Base-by-base conservation (phyloP, 768 basidiomycete species). In the Dioszegia aurantiaca region DNA sequence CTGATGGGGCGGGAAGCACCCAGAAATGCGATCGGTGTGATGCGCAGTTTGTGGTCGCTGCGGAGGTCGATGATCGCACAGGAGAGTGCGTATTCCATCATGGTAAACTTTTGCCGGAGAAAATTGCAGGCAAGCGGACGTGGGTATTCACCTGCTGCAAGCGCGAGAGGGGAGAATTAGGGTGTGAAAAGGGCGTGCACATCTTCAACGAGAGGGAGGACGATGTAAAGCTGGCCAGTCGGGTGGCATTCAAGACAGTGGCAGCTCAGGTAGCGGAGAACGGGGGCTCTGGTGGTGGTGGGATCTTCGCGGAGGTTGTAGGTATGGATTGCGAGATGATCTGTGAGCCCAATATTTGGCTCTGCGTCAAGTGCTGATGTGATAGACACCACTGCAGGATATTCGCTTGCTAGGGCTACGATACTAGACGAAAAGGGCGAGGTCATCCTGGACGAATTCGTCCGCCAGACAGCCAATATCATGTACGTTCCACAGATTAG, bases 301-400 rank as follows among this genome's bases (percentile, higher is more conserved):
- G 5, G 24, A 62, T 54, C 14, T 57, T 49, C 0, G 78, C 90
- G 43, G 88, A 92, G 56, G 83, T 97, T 3, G 88, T 86, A 4
- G 90, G 90, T 0, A 80, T 98, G 48, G 95, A 99, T 74, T 98
- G 95, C 71, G 95, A 99, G 77, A 91, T 98, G 89, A 81, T 97
- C 27, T 65, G 77, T 77, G 61, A 74, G 65, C 51, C 10, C 24
- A 30, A 31, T 19, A 5, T n/a, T 30, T 3, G 5, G n/a, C 2
- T 10, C 47, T 9, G 91, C 11, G 53, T 60, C 28, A 60, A n/a
- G n/a, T 33, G 33, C 33, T 33, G 33, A 33, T 14, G 33, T 6
- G 9, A 12, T 47, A 77, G 75, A 93, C 78, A 88, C 90, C 0
- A 97, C 93, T 0, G 89, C 88, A 4, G 95, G 95, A 0, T 84